Base-by-base conservation (phyloP, 2,329 filamentous ascomycete species). In the Phialophora expanda region DNA sequence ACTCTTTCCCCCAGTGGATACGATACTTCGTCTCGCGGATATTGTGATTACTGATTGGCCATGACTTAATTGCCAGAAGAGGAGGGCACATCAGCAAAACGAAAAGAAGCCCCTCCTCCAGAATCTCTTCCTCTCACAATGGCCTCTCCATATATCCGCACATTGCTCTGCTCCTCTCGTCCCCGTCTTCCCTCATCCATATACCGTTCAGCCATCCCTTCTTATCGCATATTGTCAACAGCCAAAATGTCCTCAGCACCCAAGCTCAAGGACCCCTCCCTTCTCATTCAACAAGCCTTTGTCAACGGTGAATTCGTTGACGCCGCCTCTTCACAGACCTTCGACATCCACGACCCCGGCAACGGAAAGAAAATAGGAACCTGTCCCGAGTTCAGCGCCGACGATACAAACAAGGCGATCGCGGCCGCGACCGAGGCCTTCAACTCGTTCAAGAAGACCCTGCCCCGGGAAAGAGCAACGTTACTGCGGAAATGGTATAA, bases 251-350 rank as follows among this genome's bases (percentile, higher is more conserved):
- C 70, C 50, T 69, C 69, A 48, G 70, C 69, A 12, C 71, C 71
- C 41, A 70, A 73, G 89, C 86, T 94, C 74, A 91, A 88, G 75
- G 91, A 94, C 73, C 86, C 87, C 41, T 91, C 90, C 26, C 86
- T 99, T 66, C 86, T 98, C 74, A 97, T 96, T 82, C 87, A 89
- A 72, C 86, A 93, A 76, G 81, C 88, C 74, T 97, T 94, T 76
- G 89, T 98, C 75, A 94, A 99, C 77, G 95, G 95, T 74, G 86
- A 96, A 85, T 99, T 93, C 91, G 86, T 96, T 68, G 85, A 86
- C 73, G 91, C 94, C 72, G 87, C 88, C 75, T 96, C 92, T 0
- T 92, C 92, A 75, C 89, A 96, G 85, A 97, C 92, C 54, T 99
- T 98, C 78, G 89, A 95, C 76, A 91, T 97, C 66, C 84, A 86